Evolutionary conservation across 1,284 basidiomycete species (phyloP).

Genomic region (Marasmius oreades): DNA sequence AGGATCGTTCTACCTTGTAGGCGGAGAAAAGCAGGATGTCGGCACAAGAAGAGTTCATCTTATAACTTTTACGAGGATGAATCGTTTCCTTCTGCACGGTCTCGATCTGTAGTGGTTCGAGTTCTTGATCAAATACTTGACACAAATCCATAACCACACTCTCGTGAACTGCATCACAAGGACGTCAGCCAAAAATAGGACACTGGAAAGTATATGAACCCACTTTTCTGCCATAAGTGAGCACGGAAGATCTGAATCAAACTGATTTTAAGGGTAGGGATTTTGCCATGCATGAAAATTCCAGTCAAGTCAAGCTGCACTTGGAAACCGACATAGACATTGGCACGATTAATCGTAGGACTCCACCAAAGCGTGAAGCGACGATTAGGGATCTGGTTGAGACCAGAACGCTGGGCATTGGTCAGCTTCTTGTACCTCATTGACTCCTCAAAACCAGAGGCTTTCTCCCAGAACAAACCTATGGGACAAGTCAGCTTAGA

Average conservation of each 20-base stretch:
- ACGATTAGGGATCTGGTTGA: constrained; percentile 99
- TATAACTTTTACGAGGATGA: constrained; percentile 99
- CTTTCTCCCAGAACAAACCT: constrained; percentile 96
- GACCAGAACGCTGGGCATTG: constrained; percentile 93
- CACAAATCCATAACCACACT: constrained; percentile 98
- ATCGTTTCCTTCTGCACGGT: constrained; percentile 99
- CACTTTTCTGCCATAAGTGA: constrained; percentile 98
- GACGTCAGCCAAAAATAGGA: constrained; percentile 13
- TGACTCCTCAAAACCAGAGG: constrained; percentile 92
- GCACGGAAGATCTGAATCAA: constrained; percentile 99
- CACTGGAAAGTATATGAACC: constrained; percentile 26
- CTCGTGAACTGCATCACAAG: constrained; percentile 59
- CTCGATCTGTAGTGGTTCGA: constrained; percentile 98
- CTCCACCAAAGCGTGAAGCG: constrained; percentile 99
- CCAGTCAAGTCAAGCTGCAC: constrained; percentile 97
- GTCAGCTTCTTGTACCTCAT: constrained; percentile 98
- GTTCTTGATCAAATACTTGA: constrained; percentile 98
- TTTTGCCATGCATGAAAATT: constrained; percentile 97
- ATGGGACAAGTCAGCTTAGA: constrained; percentile 13
- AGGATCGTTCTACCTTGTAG: constrained; percentile 62
- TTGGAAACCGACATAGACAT: constrained; percentile 99
- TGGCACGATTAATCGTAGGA: constrained; percentile 96
- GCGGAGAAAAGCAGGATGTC: constrained; percentile 97
- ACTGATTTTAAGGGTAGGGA: constrained; percentile 96
- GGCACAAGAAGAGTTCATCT: constrained; percentile 98